Conservation (phyloP, 2,329 filamentous ascomycete genomes). For the Colletotrichum incanum region DNA sequence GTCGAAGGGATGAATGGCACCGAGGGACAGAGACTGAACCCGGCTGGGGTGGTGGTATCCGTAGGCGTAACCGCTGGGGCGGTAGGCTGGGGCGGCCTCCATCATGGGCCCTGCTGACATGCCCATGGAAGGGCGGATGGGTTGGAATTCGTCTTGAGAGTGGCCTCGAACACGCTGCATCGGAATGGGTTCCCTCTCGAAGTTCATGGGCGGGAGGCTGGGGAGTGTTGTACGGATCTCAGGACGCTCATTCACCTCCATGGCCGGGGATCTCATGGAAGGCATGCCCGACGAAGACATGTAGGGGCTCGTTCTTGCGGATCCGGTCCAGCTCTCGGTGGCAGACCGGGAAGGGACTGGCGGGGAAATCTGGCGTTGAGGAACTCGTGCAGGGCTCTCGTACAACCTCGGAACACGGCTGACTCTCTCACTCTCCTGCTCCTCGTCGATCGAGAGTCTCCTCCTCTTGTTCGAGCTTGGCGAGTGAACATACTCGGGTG, state of each 20-base stretch:
- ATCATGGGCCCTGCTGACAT: conserved; percentile 48
- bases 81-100: conserved; percentile 54
- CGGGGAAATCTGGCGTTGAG: conserved; percentile 56
- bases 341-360: conserved; percentile 47
- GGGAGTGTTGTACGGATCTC: conserved; percentile 58
- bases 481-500: conserved; percentile 67
- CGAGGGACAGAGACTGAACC: conserved; percentile 63
- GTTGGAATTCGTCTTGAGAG: conserved; percentile 55
- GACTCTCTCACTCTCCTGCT: conserved; percentile 56
- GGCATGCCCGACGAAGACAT: conserved; percentile 50
- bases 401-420: conserved; percentile 66
- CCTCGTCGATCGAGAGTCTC: conserved; percentile 60
- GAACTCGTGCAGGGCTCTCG: conserved; percentile 53
- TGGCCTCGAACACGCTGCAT: conserved; percentile 52
- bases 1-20: conserved; percentile 61
- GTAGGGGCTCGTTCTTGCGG: conserved; percentile 55
- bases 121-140: conserved; percentile 50
- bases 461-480: conserved; percentile 65
- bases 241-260: conserved; percentile 54
- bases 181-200: conserved; percentile 55
- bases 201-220: conserved; percentile 57
- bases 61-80: conserved; percentile 54
- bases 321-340: conserved; percentile 55
- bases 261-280: conserved; percentile 49
- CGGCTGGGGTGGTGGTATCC: conserved; percentile 61